Evolutionary conservation across 2,329 filamentous ascomycete genomes (phyloP), one percentile per base, ranked within the genome.

Genomic region (Rasamsonia emersonii): DNA sequence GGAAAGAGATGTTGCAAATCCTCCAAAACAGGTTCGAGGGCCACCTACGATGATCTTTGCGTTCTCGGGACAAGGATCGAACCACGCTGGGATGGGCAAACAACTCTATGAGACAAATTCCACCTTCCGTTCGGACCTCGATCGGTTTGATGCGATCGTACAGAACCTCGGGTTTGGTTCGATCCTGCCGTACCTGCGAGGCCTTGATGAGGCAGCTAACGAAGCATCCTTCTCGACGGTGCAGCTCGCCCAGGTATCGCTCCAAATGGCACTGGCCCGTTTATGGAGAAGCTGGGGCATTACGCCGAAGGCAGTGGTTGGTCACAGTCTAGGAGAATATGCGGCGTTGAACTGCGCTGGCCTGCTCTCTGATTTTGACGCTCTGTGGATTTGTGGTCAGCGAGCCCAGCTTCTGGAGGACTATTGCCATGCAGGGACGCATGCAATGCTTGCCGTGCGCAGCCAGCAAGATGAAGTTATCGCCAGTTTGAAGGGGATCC

Each of bases 371-470:
- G 47, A 48, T 15, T 46, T 45, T 6, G 58, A 62, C 24, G 54
- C 56, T 4, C 54, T 62, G 30, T 60, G 56, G 29, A 42, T 64
- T 8, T 53, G 56, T 33, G 61, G 60, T 13, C 52, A 46, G 14
- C 48, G 63, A 4, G 62, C 62, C 5, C 45, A 54, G 27, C 46
- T 67, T 1, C 50, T 66, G 4, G 53, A 56, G 9, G 44, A 56
- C 26, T 48, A 54, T 32, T 64, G 61, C 37, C 45, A 54, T 9
- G 42, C 50, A 17, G 57, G 56, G 26, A 64, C 59, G 2, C 59
- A 64, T 30, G 50, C 58, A 3, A 66, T 67, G 63, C 47, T 66
- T 11, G 61, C 61, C 11, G 52, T 65, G 7, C 54, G 57, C 39
- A 52, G 25, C 17, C 9, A 28, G 21, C 2, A 13, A 20, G 30